Conservation (phyloP, 2,329 filamentous ascomycete genomes). For the Didymella pomorum region DNA sequence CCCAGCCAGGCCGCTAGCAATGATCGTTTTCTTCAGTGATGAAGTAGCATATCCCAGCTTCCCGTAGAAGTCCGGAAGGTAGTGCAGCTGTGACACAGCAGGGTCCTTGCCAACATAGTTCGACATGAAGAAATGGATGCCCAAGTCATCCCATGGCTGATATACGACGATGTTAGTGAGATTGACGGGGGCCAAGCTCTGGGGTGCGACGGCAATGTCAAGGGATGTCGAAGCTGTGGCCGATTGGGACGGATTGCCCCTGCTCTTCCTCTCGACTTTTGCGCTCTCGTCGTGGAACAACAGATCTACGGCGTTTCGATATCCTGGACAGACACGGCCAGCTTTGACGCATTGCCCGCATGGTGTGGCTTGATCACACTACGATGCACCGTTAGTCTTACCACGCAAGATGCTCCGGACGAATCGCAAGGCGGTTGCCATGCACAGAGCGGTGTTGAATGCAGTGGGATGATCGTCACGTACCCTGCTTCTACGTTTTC, state of each 20-base stretch:
- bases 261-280: constrained; percentile 31
- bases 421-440: constrained; percentile 3
- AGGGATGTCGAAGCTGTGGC: background rate
- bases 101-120: constrained; percentile 38
- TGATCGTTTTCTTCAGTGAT: constrained; percentile 30
- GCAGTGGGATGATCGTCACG: constrained; percentile 4
- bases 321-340: constrained; percentile 38
- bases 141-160: constrained; percentile 37
- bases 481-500: constrained; percentile 42
- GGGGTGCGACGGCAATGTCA: background rate
- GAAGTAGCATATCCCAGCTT: constrained; percentile 24
- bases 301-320: constrained; percentile 38
- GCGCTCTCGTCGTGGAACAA: constrained; percentile 42
- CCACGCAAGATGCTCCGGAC: constrained; percentile 1
- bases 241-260: constrained; percentile 1
- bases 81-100: constrained; percentile 33
- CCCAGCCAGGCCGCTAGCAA: constrained; percentile 38
- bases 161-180: constrained; percentile 33
- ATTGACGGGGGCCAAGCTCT: constrained; percentile 16
- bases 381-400: constrained; percentile 6
- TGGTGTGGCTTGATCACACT: constrained; percentile 41
- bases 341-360: constrained; percentile 41
- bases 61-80: constrained; percentile 34
- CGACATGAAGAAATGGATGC: constrained; percentile 41
- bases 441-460: background rate